phyloP scores from a whole-genome alignment of 805 yeast genomes.

The Pichia thaimueangensis region DNA sequence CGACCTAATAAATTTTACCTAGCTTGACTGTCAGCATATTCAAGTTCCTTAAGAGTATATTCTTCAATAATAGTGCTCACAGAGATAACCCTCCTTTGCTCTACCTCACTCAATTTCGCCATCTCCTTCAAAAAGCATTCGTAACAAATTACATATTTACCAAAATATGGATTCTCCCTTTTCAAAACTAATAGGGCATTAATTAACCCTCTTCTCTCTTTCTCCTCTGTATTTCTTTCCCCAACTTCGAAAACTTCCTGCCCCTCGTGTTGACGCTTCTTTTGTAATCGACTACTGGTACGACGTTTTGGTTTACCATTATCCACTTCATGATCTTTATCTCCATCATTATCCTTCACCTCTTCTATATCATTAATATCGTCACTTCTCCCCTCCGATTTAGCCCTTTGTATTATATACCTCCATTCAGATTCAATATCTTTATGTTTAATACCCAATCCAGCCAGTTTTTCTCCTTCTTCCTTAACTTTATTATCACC shows the following conservation, averaged over 20 bases:
- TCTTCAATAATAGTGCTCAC: conserved; percentile 3
- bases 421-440: conserved; percentile 10
- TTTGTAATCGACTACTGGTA: conserved; percentile 1
- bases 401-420: conserved; percentile 6
- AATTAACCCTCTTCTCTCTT: conserved; percentile 7
- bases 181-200: conserved; percentile 20
- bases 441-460: neutral
- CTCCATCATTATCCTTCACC: conserved; percentile 7
- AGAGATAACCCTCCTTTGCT: neutral
- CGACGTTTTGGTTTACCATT: too few relatives aligned
- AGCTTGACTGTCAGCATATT: too few relatives aligned
- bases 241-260: too few relatives aligned
- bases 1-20: too few relatives aligned
- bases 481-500: too few relatives aligned
- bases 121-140: conserved; percentile 19
- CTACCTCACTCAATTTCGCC: neutral
- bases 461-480: too few relatives aligned
- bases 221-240: neutral
- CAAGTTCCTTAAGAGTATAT: neutral
- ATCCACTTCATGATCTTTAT: too few relatives aligned
- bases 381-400: conserved; percentile 10
- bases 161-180: conserved; percentile 20
- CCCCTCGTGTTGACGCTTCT: neutral
- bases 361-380: neutral
- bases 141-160: conserved; percentile 23